Evolutionary conservation across 1,139 yeast genomes (phyloP), one percentile per base, ranked within the genome.

Genomic region (Candida albicans): DNA sequence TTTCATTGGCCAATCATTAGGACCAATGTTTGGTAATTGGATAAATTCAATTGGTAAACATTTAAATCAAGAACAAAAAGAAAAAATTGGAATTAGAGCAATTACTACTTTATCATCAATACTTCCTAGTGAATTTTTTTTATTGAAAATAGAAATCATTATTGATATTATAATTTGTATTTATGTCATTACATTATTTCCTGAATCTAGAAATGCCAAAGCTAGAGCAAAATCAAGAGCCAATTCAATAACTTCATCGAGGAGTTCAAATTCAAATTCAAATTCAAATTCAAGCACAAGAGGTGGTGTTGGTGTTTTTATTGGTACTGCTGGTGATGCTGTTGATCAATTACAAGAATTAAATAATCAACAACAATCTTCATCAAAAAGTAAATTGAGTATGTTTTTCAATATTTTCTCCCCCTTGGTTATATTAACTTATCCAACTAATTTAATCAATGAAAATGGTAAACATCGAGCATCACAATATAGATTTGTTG

Each of bases 1-100:
- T 44, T 82, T 72, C 51, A 64, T 73, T 2, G 91, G 90, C 0
- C 55, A 81, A 48, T 82, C 84, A 0, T 9, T 76, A n/a, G 93
- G 91, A 1, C 93, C 95, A 0, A 45, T 81, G 22, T 40, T 73
- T 2, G 84, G 86, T 0, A 78, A 81, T 39, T 47, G 68, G 18
- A 42, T 48, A 50, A 64, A 45, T 57, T 54, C 32, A 43, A 59
- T 44, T 47, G 46, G 61, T 51, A 44, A 50, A 36, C 13, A 35
- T 12, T 27, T 32, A 25, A 31, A 39, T 33, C 13, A 26, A 8
- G 43, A 26, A 30, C 12, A 32, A 9, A 35, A 29, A 8, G 18
- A 37, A 2, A 31, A 33, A 26, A 38, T 37, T 12, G 35, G 26
- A 12, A 29, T 46, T n/a, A 37, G 24, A 18, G 37, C 33, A 7